These are phyloP conservation scores for Naganishia kalamii DNA, from an alignment of 768 basidiomycete genomes.

Conservation along the genomic window DNA sequence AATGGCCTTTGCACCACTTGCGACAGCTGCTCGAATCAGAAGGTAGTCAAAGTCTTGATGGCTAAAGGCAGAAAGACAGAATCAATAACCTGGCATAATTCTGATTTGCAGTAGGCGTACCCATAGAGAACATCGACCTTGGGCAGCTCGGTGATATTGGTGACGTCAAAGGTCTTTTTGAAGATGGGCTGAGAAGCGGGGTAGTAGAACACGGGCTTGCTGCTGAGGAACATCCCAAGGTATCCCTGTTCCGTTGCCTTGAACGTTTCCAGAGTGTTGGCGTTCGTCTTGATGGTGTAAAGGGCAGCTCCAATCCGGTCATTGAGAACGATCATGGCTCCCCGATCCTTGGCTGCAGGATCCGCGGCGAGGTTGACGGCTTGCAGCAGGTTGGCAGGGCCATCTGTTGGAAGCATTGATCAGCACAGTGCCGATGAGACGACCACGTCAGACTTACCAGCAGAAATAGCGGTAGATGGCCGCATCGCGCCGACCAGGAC, in stretches of 20 bases:
- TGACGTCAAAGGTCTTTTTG: slow-evolving; percentile 47
- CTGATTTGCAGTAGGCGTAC: neutral
- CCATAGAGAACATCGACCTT: slow-evolving; percentile 32
- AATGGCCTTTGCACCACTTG: slow-evolving; percentile 30
- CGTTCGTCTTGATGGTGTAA: slow-evolving; percentile 41
- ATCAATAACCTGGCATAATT: neutral
- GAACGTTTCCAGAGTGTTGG: slow-evolving; percentile 42
- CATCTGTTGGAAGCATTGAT: slow-evolving; percentile 18
- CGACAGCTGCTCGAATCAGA: slow-evolving; percentile 23
- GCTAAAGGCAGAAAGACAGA: neutral
- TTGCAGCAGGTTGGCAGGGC: slow-evolving; percentile 37
- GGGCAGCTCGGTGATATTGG: slow-evolving; percentile 24
- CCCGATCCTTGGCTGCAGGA: slow-evolving; percentile 29
- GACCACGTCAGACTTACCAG: slow-evolving; percentile 16
- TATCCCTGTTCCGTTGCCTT: slow-evolving; percentile 41
- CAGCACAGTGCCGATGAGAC: neutral
- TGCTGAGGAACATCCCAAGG: slow-evolving; percentile 34
- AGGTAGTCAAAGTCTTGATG: slow-evolving; percentile 21
- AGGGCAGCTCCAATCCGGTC: slow-evolving; percentile 43
- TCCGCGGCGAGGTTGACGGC: slow-evolving; percentile 35
- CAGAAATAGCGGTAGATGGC: slow-evolving; percentile 39
- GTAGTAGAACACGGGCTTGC: slow-evolving; percentile 34
- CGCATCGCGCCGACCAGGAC: slow-evolving; percentile 46
- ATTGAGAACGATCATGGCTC: slow-evolving; percentile 42
- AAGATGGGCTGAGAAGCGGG: slow-evolving; percentile 31